phyloP scores from a whole-genome alignment of 192 early-diverging fungal genomes.

The Radiomyces spectabilis region DNA sequence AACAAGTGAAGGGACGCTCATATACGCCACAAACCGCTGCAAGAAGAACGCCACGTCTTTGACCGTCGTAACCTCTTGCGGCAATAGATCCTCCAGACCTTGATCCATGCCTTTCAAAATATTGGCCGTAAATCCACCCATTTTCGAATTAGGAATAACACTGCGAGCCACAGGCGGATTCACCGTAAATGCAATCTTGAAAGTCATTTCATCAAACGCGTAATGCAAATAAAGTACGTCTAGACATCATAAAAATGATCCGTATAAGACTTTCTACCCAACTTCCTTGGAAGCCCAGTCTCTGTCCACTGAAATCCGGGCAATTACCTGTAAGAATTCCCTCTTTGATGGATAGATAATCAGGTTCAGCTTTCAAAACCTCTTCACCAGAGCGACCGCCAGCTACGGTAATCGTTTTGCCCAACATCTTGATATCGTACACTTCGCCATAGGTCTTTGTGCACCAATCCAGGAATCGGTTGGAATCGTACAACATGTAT shows the following conservation, averaged over 20 bases:
- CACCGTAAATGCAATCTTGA: slow-evolving; percentile 12
- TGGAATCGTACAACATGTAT: background rate
- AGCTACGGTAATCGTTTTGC: slow-evolving; percentile 3
- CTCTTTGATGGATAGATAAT: slow-evolving; percentile 8
- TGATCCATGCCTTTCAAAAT: slow-evolving; percentile 4
- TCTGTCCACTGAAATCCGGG: too few relatives aligned
- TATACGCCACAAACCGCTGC: slow-evolving; percentile 16
- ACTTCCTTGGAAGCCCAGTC: too few relatives aligned
- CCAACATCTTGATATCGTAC: slow-evolving; percentile 10
- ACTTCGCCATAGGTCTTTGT: slow-evolving; percentile 14
- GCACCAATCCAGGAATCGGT: slow-evolving; percentile 19
- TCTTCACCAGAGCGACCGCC: slow-evolving; percentile 11
- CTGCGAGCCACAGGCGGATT: slow-evolving; percentile 10
- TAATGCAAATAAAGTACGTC: slow-evolving; percentile 17
- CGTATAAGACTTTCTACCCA: too few relatives aligned
- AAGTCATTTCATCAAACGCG: background rate
- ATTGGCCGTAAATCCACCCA: background rate
- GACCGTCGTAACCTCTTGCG: background rate
- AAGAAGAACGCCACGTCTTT: background rate
- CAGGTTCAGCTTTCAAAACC: slow-evolving; percentile 5
- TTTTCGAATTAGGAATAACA: background rate
- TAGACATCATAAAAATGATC: too few relatives aligned
- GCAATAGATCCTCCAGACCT: background rate
- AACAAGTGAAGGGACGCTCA: slow-evolving; percentile 16
- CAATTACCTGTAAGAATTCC: slow-evolving; percentile 6